A percentile compares a stretch with the other conserved stretches of the same genome.
phyloP scores from a whole-genome alignment of 2,329 filamentous ascomycete species.

The Knoxdaviesia capensis region DNA sequence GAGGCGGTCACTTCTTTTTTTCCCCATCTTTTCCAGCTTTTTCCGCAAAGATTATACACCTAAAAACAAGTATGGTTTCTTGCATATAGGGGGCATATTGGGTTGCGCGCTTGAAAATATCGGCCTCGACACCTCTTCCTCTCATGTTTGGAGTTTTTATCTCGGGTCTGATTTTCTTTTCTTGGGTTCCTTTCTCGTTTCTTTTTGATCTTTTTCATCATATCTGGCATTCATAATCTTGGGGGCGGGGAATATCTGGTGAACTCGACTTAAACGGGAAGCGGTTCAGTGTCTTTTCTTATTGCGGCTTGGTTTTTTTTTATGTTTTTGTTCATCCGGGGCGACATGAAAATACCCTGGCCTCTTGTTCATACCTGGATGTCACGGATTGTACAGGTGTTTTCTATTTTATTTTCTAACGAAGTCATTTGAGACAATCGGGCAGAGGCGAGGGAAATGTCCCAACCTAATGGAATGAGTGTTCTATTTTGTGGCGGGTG shows the following conservation, averaged over 20 bases:
- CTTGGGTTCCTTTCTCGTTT: conserved; percentile 2
- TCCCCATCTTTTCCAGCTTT: background rate
- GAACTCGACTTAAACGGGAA: background rate
- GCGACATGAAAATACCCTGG: too few relatives aligned
- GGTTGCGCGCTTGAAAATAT: too few relatives aligned
- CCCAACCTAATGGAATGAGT: background rate
- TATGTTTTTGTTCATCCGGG: background rate
- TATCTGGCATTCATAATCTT: conserved; percentile 3
- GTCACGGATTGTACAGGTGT: too few relatives aligned
- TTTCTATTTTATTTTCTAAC: background rate
- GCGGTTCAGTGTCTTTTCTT: background rate
- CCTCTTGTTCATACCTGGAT: too few relatives aligned
- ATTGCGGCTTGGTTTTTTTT: conserved; percentile 1
- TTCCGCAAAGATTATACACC: background rate
- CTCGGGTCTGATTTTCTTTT: conserved; percentile 1
- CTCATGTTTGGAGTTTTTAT: conserved; percentile 1
- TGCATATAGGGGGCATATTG: too few relatives aligned
- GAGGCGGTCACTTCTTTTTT: background rate
- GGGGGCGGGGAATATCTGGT: too few relatives aligned
- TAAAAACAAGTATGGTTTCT: background rate
- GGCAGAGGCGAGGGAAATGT: conserved; percentile 1
- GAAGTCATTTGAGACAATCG: background rate
- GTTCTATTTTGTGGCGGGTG: background rate
- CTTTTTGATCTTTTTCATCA: conserved; percentile 2
- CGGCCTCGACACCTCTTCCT: background rate